Evolutionary conservation across 257 asterid genomes (phyloP).

Genomic region (Thymus quinquecostatus): DNA sequence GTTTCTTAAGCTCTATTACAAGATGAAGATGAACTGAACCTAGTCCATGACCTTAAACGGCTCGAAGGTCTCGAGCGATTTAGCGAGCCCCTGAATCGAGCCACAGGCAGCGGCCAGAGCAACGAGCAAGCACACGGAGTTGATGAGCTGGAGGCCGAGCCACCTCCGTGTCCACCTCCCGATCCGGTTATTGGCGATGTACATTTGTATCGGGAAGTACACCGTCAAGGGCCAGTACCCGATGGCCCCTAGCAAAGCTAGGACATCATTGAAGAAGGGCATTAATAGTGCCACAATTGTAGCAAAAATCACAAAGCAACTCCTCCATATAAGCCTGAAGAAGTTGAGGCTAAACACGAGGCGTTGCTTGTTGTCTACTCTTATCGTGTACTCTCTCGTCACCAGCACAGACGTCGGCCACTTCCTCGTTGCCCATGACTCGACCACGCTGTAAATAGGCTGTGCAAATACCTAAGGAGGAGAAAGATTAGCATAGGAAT

Average conservation of each 20-base stretch:
- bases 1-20: too few relatives aligned
- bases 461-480: neutral
- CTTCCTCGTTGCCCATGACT: neutral
- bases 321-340: conserved; percentile 56
- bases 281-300: conserved; percentile 49
- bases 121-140: conserved; percentile 48
- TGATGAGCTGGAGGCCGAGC: conserved; percentile 54
- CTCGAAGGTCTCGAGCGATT: conserved; percentile 31
- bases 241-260: conserved; percentile 56
- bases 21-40: neutral
- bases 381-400: conserved; percentile 34
- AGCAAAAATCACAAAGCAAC: conserved; percentile 44
- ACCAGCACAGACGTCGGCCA: conserved; percentile 12
- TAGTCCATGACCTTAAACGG: neutral
- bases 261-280: conserved; percentile 62
- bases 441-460: neutral
- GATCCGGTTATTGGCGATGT: conserved; percentile 46
- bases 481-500: too few relatives aligned
- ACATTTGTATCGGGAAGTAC: conserved; percentile 55
- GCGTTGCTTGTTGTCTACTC: conserved; percentile 27
- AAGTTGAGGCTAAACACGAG: conserved; percentile 41
- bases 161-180: conserved; percentile 47
- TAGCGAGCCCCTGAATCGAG: conserved; percentile 51
- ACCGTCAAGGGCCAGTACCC: conserved; percentile 66
- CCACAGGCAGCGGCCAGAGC: conserved; percentile 62